Evolutionary conservation across 2,329 filamentous ascomycete genomes (phyloP).

Genomic region (Talaromyces sp.): DNA sequence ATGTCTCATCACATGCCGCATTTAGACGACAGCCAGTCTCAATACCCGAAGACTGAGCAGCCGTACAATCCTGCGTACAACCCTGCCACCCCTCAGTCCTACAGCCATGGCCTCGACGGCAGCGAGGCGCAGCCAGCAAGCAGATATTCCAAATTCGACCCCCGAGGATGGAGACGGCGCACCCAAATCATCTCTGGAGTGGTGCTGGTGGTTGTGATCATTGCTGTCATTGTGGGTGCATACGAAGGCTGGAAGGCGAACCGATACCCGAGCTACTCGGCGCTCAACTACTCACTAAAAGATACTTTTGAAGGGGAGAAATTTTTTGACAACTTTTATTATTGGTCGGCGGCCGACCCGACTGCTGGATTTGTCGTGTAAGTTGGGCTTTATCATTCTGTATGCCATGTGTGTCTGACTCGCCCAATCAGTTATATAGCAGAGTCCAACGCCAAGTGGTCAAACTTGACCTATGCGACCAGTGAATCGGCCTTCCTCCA

Average conservation of each 20-base stretch:
- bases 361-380: conserved; percentile 45
- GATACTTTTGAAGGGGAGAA: conserved; percentile 38
- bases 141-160: conserved; percentile 41
- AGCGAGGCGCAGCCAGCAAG: neutral
- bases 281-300: conserved; percentile 35
- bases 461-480: conserved; percentile 60
- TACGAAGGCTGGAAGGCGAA: conserved; percentile 33
- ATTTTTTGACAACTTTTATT: conserved; percentile 46
- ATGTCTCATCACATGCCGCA: neutral
- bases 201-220: conserved; percentile 31
- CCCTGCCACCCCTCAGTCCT: neutral
- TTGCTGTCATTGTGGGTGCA: conserved; percentile 45
- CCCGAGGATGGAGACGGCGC: conserved; percentile 51
- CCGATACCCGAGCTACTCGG: conserved; percentile 41
- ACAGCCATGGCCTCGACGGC: neutral
- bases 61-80: neutral
- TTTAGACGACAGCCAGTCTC: neutral
- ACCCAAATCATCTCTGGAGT: conserved; percentile 45
- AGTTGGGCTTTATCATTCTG: conserved; percentile 23
- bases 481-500: conserved; percentile 51
- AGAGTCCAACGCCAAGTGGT: conserved; percentile 23
- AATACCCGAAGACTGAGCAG: neutral
- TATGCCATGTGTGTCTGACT: neutral
- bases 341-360: conserved; percentile 42
- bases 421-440: conserved; percentile 25